Base-by-base conservation (phyloP, 2,329 filamentous ascomycete genomes). In the Neoarthrinium moseri region DNA sequence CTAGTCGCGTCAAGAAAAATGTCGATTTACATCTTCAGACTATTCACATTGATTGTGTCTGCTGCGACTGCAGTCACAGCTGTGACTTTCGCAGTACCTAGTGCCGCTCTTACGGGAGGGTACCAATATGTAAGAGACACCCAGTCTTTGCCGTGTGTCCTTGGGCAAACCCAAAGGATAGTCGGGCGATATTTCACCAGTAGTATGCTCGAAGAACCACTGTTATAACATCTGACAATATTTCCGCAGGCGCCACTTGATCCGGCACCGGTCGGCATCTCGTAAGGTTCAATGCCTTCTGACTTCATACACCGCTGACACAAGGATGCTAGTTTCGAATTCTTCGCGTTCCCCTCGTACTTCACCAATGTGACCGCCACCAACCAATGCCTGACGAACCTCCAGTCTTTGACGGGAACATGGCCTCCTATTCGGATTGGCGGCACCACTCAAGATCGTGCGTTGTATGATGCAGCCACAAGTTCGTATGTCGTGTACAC, bases 401-500 rank as follows among this genome's bases (percentile, higher is more conserved):
- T 78, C 53, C 70, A 72, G 49, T 63, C 69, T 11, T 48, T 80
- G 38, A 74, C 70, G 0, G 77, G 77, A 2, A 65, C 62, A 10
- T 77, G 72, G 71, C 76, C 77, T 6, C 77, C 76, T 0, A 69
- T 81, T 36, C 66, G 78, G 41, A 79, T 81, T 44, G 78, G 78
- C n/a, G 78, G 78, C 2, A 81, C 78, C 1, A 81, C 77, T 1
- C 76, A 80, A 65, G 78, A 81, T 51, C 71, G 77, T 4, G 77
- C 78, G 1, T 70, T 63, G 3, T 81, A 74, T 50, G 71, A 80
- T 56, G 52, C 75, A 2, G 56, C 60, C 1, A 70, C 66, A 0
- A 63, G 63, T 2, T 68, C 65, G 3, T 70, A 73, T 7, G 77
- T 82, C 2, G 69, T 68, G 2, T 81, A 81, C 51, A 68, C 66